These are phyloP conservation scores for Pezizomycotina sp. DNA, from an alignment of 2,329 filamentous ascomycete genomes.

Conservation along the genomic window DNA sequence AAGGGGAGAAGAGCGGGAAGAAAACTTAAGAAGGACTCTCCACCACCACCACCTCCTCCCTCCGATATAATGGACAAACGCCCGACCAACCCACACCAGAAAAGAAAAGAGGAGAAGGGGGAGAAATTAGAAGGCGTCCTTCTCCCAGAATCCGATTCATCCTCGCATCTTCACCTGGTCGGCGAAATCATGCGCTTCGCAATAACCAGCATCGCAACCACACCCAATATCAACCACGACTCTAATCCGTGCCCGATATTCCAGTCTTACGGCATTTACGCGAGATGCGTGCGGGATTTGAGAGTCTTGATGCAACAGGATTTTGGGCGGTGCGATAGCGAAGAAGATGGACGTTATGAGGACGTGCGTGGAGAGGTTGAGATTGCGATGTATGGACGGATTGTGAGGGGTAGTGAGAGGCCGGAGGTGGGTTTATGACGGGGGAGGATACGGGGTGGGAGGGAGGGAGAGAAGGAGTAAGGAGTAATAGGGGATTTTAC, in stretches of 20 bases:
- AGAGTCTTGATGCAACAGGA: slow-evolving; percentile 52
- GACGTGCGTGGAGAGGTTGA: slow-evolving; percentile 89
- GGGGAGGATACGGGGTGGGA: slow-evolving; percentile 33
- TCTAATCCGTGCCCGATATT: slow-evolving; percentile 23
- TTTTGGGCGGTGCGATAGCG: slow-evolving; percentile 46
- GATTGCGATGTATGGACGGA: slow-evolving; percentile 69
- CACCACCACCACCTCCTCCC: too few species aligned
- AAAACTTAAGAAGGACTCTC: slow-evolving; percentile 20
- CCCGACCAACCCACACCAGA: too few species aligned
- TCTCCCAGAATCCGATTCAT: slow-evolving; percentile 67
- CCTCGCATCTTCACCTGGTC: slow-evolving; percentile 80
- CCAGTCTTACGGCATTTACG: slow-evolving; percentile 40
- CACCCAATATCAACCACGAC: slow-evolving; percentile 27
- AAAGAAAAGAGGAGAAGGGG: slow-evolving; percentile 1
- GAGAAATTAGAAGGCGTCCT: slow-evolving; percentile 37
- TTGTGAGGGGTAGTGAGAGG: slow-evolving; percentile 71
- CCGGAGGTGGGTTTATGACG: slow-evolving; percentile 84
- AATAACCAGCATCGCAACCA: slow-evolving; percentile 70
- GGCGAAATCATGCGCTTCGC: slow-evolving; percentile 96
- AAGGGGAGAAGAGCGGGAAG: slow-evolving; percentile 2
- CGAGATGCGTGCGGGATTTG: slow-evolving; percentile 47
- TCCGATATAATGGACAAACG: too few species aligned
- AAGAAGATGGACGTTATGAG: slow-evolving; percentile 79
- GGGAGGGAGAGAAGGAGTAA: slow-evolving; percentile 25
- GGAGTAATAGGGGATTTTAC: too few species aligned